Evolutionary conservation across 306 rosid genomes (phyloP).

Genomic region (Mucuna pruriens): DNA sequence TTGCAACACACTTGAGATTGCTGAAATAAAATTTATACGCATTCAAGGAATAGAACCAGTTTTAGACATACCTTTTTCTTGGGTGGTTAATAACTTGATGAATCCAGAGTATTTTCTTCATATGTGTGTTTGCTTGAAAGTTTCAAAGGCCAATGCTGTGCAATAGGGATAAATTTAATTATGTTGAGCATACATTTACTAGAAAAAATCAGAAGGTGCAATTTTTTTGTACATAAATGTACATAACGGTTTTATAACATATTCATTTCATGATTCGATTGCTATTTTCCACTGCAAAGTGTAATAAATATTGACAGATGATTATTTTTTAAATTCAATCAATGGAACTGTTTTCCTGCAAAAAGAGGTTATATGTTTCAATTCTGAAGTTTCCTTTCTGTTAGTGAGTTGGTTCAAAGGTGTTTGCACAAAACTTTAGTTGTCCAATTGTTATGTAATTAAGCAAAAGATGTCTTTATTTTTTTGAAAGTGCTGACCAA

Average conservation of each 20-base stretch:
- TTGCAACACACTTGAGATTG: conserved; percentile 35
- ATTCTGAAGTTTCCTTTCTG: not conserved
- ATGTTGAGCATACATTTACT: not conserved
- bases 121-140: conserved; percentile 73
- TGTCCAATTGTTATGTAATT: not conserved
- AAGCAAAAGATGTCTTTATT: not conserved
- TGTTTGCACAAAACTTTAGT: conserved; percentile 1
- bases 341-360: not conserved
- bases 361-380: not conserved
- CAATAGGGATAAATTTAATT: conserved; percentile 34
- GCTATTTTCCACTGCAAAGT: conserved; percentile 27
- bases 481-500: not conserved
- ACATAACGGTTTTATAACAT: conserved; percentile 34
- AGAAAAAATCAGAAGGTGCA: conserved; percentile 22
- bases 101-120: conserved; percentile 93
- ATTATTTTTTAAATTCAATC: not conserved
- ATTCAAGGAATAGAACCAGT: conserved; percentile 98
- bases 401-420: not conserved
- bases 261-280: conserved; percentile 43
- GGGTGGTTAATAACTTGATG: conserved; percentile 82
- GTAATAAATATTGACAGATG: conserved; percentile 12
- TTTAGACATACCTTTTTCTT: conserved; percentile 82
- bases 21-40: conserved; percentile 76
- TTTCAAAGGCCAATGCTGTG: conserved; percentile 48
- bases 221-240: conserved; percentile 62